Evolutionary conservation across 441 rosid genomes (phyloP).

Genomic region (Gossypium schwendimanii): DNA sequence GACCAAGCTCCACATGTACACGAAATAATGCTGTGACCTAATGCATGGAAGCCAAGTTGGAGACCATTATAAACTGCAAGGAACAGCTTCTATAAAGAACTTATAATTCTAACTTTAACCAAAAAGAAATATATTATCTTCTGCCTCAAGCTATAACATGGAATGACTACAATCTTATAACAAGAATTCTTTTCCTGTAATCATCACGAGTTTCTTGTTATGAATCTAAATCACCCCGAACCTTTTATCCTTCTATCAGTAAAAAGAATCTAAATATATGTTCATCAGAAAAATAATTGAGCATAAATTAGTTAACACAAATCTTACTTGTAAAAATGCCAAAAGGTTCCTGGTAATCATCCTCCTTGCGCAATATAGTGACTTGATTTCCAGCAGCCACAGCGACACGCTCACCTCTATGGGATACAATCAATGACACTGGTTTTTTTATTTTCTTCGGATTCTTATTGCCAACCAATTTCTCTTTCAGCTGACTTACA

Average conservation of each 20-base stretch:
- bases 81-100: neutral
- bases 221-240: neutral
- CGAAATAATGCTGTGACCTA: conserved; percentile 48
- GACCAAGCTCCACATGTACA: conserved; percentile 83
- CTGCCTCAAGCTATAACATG: neutral
- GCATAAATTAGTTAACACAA: conserved; percentile 9
- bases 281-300: neutral
- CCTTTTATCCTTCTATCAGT: neutral
- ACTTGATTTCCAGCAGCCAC: conserved; percentile 74
- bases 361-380: conserved; percentile 59
- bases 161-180: neutral
- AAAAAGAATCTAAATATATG: neutral
- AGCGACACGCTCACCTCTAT: conserved; percentile 70
- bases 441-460: conserved; percentile 41
- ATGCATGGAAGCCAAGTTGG: conserved; percentile 26
- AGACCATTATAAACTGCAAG: conserved; percentile 16
- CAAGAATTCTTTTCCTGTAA: neutral
- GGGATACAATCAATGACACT: conserved; percentile 60
- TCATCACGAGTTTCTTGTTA: neutral
- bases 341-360: conserved; percentile 63
- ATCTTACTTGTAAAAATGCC: conserved; percentile 62
- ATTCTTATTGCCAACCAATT: conserved; percentile 50
- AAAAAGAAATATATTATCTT: neutral
- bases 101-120: neutral
- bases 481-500: conserved; percentile 59